Conservation (phyloP, 148 eudicot species). For the Gaultheria prostrata region DNA sequence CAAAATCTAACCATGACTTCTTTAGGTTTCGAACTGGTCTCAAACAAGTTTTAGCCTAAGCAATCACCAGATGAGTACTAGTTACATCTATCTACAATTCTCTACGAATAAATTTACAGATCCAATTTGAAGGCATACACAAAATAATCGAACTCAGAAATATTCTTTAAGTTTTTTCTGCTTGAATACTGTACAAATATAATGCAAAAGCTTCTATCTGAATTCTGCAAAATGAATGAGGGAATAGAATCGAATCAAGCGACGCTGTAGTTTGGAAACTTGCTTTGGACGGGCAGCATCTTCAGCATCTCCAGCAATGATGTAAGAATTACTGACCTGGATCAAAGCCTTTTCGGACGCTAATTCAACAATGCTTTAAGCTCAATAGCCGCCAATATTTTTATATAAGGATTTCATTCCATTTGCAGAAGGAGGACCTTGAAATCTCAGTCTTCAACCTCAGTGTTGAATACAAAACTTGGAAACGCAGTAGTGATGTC, state of each 20-base stretch:
- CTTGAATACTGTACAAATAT: not conserved
- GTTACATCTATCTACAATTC: not conserved
- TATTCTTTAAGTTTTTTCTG: not conserved
- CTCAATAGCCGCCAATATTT: not conserved
- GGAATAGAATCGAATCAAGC: not conserved
- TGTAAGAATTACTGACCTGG: not conserved
- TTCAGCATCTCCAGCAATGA: slow-evolving; percentile 6
- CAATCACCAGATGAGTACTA: not conserved
- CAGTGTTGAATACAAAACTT: slow-evolving; percentile 76
- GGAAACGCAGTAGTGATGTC: slow-evolving; percentile 72
- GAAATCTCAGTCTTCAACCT: slow-evolving; percentile 51
- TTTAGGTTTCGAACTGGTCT: not conserved
- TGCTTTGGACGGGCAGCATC: slow-evolving; percentile 5
- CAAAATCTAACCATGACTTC: not conserved
- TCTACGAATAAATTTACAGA: not conserved
- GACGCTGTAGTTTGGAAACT: not conserved
- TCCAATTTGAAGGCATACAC: not conserved
- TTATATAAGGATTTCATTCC: not conserved
- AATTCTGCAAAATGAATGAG: not conserved
- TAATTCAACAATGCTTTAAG: not conserved
- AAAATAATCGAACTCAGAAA: not conserved
- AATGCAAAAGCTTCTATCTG: not conserved
- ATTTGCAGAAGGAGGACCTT: not conserved
- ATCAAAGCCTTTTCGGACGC: not conserved
- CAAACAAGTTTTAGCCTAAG: not conserved